Evolutionary conservation across 257 asterid species (phyloP).

Genomic region (Petrea volubilis): DNA sequence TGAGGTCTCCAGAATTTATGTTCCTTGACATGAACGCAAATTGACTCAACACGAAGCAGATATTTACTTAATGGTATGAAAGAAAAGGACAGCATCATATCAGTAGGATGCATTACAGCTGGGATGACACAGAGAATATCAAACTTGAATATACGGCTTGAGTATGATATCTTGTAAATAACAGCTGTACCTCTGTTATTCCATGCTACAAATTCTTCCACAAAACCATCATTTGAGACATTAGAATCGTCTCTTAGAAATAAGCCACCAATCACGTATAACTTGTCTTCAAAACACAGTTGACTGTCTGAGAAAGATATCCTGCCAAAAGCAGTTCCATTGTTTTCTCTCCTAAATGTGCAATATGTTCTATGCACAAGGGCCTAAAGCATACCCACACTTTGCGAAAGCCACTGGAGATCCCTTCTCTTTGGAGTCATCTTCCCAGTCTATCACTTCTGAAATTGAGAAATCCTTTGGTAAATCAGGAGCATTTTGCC

Average conservation of each 20-base stretch:
- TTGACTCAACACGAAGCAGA: conserved; percentile 69
- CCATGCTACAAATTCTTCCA: conserved; percentile 71
- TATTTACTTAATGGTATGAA: conserved; percentile 51
- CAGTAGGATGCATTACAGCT: conserved; percentile 42
- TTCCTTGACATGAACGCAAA: conserved; percentile 55
- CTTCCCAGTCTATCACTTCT: conserved; percentile 52
- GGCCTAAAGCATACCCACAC: conserved; percentile 56
- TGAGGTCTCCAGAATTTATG: conserved; percentile 74
- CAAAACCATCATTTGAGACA: conserved; percentile 38
- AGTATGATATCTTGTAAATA: conserved; percentile 64
- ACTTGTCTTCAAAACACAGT: conserved; percentile 54
- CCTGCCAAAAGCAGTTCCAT: conserved; percentile 59
- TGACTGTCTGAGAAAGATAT: conserved; percentile 59
- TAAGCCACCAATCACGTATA: conserved; percentile 59
- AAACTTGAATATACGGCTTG: conserved; percentile 44
- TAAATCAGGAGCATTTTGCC: conserved; percentile 35
- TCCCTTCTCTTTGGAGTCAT: conserved; percentile 49
- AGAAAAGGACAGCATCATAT: conserved; percentile 41
- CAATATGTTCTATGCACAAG: conserved; percentile 71
- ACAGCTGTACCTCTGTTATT: conserved; percentile 66
- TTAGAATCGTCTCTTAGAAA: conserved; percentile 53
- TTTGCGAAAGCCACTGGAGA: conserved; percentile 57
- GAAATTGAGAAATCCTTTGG: conserved; percentile 38
- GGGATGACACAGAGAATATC: conserved; percentile 60
- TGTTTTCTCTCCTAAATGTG: conserved; percentile 63